Conservation (phyloP, 495 filamentous ascomycete species). For the Articulospora tetracladia region DNA sequence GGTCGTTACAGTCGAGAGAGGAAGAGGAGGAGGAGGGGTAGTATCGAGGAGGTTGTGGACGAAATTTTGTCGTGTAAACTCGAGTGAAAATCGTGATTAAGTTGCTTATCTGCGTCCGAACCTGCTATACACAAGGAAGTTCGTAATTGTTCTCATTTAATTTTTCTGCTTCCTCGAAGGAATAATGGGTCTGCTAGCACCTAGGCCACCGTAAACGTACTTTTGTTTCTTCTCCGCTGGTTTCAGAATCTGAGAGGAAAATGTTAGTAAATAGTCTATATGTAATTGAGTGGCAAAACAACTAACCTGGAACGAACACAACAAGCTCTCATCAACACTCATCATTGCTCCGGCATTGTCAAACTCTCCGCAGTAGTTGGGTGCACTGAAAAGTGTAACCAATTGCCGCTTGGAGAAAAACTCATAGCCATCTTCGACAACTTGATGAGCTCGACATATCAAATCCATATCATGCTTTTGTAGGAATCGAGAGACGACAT, state of each 20-base stretch:
- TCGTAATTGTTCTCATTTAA: conserved; percentile 74
- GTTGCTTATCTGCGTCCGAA: conserved; percentile 83
- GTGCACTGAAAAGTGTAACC: conserved; percentile 95
- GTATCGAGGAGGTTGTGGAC: conserved; percentile 18
- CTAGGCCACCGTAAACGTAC: conserved; percentile 92
- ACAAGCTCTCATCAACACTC: conserved; percentile 98
- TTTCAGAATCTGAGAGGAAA: conserved; percentile 77
- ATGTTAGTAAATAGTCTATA: conserved; percentile 18
- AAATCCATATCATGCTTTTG: conserved; percentile 99
- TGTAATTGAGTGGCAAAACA: not conserved
- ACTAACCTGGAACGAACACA: conserved; percentile 98
- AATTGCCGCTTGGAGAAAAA: conserved; percentile 99
- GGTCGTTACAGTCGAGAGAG: conserved; percentile 13
- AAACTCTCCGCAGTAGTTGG: conserved; percentile 99
- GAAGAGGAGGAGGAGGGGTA: conserved; percentile 1
- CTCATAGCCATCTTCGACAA: conserved; percentile 98
- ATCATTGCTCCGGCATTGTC: conserved; percentile 99
- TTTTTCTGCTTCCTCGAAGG: conserved; percentile 89
- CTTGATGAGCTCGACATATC: conserved; percentile 98
- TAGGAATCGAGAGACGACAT: conserved; percentile 95
- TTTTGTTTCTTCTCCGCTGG: conserved; percentile 99
- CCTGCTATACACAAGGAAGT: conserved; percentile 83
- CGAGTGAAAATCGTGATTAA: conserved; percentile 22
- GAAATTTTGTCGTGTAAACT: conserved; percentile 22
- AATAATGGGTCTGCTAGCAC: conserved; percentile 81